Evolutionary conservation across 768 basidiomycete genomes (phyloP), one percentile per base, ranked within the genome.

Genomic region (Lyophyllum semitale): DNA sequence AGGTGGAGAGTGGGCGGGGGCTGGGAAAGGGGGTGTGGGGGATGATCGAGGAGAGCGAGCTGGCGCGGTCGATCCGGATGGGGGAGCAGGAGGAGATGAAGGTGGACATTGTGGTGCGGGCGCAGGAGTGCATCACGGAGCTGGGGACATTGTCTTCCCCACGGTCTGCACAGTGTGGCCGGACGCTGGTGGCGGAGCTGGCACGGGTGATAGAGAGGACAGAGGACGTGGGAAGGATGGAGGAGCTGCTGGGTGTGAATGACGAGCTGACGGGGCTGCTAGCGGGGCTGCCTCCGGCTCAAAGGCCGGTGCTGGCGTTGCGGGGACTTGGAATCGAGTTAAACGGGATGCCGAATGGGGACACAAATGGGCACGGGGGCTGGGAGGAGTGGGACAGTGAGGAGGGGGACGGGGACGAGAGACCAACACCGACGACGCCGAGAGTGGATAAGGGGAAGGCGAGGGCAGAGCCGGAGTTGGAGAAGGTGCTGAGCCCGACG

Each of bases 21-120:
- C 61, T 71, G 6, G 79, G 80, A 1, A 91, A 84, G 62, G 89
- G 89, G 1, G 81, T 93, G 12, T 93, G 91, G 91, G 83, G 82
- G 0, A 82, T 93, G 83, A 89, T 93, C 51, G 89, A 93, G 68
- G 89, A 91, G 58, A 92, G 91, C 68, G 87, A 90, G 68, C 73
- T 93, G 26, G 91, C 91, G 3, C 83, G 80, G 68, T 81, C 84
- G 13, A 85, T 92, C 53, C 74, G 84, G 48, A 73, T 80, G 54
- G 69, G 67, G 41, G 81, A 85, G 65, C 81, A 81, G 73, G 81
- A 80, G 71, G 79, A 81, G 71, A 81, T 81, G 11, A 81, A 84
- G 57, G 68, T 64, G 20, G 82, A 83, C 38, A 60, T 83, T 46
- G 67, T 79, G 29, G 63, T 71, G 7, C 81, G 82, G 27, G 85